Evolutionary conservation across 441 rosid genomes (phyloP).

Genomic region (Populus hybrid): DNA sequence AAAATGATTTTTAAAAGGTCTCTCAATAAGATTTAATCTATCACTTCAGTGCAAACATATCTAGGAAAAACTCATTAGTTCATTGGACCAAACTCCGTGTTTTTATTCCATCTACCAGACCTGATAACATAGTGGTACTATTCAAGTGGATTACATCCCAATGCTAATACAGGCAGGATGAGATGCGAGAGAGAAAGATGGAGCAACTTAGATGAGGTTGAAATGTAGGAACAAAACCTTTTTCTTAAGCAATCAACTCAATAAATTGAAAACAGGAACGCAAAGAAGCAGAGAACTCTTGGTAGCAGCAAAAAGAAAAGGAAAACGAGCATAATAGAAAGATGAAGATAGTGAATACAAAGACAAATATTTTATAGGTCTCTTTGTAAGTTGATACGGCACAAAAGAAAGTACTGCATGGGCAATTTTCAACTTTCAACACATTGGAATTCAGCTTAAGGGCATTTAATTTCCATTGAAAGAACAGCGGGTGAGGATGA

Average conservation of each 20-base stretch:
- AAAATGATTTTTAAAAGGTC: background rate
- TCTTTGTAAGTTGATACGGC: background rate
- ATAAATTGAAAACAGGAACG: background rate
- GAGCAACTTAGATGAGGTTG: background rate
- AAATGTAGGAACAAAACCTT: background rate
- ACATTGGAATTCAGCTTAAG: background rate
- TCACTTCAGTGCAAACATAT: background rate
- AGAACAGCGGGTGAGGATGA: background rate
- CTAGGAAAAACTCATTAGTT: background rate
- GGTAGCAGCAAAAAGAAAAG: background rate
- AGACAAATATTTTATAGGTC: background rate
- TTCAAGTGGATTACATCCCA: background rate
- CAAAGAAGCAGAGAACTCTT: background rate
- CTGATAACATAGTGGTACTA: background rate
- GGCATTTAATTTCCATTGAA: background rate
- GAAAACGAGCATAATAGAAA: too few relatives aligned
- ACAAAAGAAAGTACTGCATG: background rate
- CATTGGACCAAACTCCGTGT: background rate
- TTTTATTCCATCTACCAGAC: background rate
- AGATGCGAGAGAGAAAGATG: background rate
- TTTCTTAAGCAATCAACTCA: background rate
- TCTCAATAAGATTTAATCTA: background rate
- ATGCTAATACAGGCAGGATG: background rate
- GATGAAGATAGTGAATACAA: background rate
- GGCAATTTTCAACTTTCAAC: background rate